Conservation (phyloP, 805 yeast genomes). For the Kazachstania martiniae region DNA sequence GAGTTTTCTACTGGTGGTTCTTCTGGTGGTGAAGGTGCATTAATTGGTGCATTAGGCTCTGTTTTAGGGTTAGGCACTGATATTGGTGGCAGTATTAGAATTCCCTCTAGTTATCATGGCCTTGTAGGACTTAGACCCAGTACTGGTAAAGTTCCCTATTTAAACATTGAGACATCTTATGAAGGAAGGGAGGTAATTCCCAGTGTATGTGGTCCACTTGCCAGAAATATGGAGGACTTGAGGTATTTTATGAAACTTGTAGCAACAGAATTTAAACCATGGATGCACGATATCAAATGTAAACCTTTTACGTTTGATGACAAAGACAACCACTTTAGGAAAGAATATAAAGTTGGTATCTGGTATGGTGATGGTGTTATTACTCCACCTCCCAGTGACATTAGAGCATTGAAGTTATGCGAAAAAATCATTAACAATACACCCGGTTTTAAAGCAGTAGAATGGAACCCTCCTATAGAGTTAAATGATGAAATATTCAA, state of each 20-base stretch:
- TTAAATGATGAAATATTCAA: conserved; percentile 6
- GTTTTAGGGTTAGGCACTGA: conserved; percentile 51
- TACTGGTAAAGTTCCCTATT: conserved; percentile 15
- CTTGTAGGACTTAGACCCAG: conserved; percentile 19
- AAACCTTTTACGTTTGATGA: conserved; percentile 7
- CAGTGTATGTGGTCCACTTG: conserved; percentile 49
- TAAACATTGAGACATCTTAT: conserved; percentile 30
- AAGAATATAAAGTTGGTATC: conserved; percentile 8
- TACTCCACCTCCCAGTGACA: conserved; percentile 11
- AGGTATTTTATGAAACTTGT: too few species aligned
- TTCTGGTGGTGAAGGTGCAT: conserved; percentile 54
- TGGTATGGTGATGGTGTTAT: conserved; percentile 13
- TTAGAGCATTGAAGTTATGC: conserved; percentile 10
- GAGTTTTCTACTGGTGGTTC: conserved; percentile 48
- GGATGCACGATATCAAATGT: too few species aligned
- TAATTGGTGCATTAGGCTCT: conserved; percentile 42
- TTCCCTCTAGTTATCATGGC: conserved; percentile 49
- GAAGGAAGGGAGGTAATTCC: conserved; percentile 45
- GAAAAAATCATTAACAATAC: conserved; percentile 5
- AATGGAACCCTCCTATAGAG: conserved; percentile 10
- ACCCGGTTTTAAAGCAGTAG: conserved; percentile 8
- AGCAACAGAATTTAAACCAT: too few species aligned
- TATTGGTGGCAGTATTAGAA: conserved; percentile 54
- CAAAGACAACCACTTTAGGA: conserved; percentile 1
- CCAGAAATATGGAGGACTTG: conserved; percentile 33